These are phyloP conservation scores for Penicillium taxi DNA, from an alignment of 495 filamentous ascomycete genomes.

Conservation along the genomic window DNA sequence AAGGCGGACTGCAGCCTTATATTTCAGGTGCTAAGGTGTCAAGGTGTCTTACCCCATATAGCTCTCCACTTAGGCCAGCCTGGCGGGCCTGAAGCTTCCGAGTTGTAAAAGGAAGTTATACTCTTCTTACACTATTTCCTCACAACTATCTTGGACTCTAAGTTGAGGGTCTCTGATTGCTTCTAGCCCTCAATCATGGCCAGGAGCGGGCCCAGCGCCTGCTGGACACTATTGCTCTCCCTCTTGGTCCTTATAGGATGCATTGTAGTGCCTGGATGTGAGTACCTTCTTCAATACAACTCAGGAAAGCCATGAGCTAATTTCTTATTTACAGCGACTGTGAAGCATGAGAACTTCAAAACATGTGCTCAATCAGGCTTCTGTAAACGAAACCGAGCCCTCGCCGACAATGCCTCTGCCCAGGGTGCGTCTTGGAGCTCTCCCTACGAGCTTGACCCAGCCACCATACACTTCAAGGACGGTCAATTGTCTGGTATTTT, in stretches of 20 bases:
- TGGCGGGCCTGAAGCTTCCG: slow-evolving; percentile 39
- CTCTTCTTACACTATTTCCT: slow-evolving; percentile 8
- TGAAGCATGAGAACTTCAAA: slow-evolving; percentile 96
- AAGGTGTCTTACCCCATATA: slow-evolving; percentile 28
- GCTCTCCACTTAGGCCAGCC: slow-evolving; percentile 34
- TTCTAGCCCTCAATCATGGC: slow-evolving; percentile 25
- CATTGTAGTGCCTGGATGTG: slow-evolving; percentile 34
- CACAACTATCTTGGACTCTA: too few relatives aligned
- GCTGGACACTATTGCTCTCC: slow-evolving; percentile 48
- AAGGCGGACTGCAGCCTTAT: too few relatives aligned
- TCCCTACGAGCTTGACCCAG: slow-evolving; percentile 68
- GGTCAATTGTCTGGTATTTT: slow-evolving; percentile 73
- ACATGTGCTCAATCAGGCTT: slow-evolving; percentile 92
- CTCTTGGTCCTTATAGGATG: slow-evolving; percentile 33
- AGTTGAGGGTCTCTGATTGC: slow-evolving; percentile 34
- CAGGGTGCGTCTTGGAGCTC: slow-evolving; percentile 62
- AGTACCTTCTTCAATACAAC: slow-evolving; percentile 4
- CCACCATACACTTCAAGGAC: slow-evolving; percentile 65
- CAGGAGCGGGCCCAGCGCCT: slow-evolving; percentile 42
- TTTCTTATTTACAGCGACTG: slow-evolving; percentile 48
- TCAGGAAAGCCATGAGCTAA: not conserved
- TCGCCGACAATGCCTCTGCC: slow-evolving; percentile 66
- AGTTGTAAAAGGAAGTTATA: slow-evolving; percentile 19
- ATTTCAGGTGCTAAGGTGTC: too few relatives aligned
- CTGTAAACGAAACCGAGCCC: slow-evolving; percentile 86